Evolutionary conservation across 2,329 filamentous ascomycete species (phyloP).

Genomic region (Hymenoscyphus albidus): DNA sequence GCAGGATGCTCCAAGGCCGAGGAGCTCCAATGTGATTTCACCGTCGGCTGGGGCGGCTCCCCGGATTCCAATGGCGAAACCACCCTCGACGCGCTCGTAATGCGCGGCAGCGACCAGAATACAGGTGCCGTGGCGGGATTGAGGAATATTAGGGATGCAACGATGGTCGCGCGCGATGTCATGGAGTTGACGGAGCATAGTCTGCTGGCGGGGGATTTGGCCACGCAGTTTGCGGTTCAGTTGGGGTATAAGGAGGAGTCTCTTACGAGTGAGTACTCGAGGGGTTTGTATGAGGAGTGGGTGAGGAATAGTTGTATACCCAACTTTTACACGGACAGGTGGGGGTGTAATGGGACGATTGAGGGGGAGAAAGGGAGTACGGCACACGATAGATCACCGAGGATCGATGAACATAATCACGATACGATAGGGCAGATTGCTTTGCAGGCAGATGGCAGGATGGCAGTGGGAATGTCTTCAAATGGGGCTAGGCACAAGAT

Average conservation of each 20-base stretch:
- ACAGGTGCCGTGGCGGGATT: constrained; percentile 4
- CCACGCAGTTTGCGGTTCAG: background rate
- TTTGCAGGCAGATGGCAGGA: constrained; percentile 3
- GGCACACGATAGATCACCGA: background rate
- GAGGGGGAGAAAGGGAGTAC: background rate
- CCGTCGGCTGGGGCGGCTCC: constrained; percentile 5
- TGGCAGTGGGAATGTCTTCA: constrained; percentile 6
- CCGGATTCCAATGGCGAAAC: constrained; percentile 7
- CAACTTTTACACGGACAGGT: background rate
- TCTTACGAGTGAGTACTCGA: background rate
- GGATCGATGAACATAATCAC: constrained; percentile 7
- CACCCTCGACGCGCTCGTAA: constrained; percentile 6
- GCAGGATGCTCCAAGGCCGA: constrained; percentile 4
- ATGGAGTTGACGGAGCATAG: constrained; percentile 5
- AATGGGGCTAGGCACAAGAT: constrained; percentile 6
- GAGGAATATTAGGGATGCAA: constrained; percentile 4
- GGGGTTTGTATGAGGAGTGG: background rate
- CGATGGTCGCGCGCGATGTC: constrained; percentile 6
- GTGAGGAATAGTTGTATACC: background rate
- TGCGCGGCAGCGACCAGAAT: constrained; percentile 8
- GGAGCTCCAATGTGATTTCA: constrained; percentile 6
- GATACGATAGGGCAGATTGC: constrained; percentile 9
- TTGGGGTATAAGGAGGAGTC: constrained; percentile 3
- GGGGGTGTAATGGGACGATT: background rate
- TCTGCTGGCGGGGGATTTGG: constrained; percentile 4